A percentile compares a stretch with the other conserved stretches of the same genome.
These are phyloP conservation scores for Podaxis sp. DNA, from an alignment of 768 basidiomycete genomes.

Conservation along the genomic window DNA sequence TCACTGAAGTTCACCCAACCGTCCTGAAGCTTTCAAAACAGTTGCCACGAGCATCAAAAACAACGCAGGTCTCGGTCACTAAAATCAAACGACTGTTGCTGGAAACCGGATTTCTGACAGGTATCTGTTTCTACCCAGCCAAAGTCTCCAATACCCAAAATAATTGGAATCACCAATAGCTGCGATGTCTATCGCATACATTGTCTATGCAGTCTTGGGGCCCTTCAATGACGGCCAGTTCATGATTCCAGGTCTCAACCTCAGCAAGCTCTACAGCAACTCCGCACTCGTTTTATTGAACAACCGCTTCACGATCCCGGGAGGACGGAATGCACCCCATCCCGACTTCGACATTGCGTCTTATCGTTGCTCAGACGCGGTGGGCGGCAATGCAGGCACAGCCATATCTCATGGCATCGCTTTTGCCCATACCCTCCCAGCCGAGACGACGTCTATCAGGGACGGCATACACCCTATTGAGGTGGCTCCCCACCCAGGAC, in stretches of 20 bases:
- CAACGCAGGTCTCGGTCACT: neutral
- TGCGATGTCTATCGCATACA: neutral
- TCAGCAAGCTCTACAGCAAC: conserved; percentile 9
- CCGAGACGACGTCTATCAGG: neutral
- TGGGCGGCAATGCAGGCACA: neutral
- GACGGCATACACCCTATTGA: neutral
- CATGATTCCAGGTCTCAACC: conserved; percentile 5
- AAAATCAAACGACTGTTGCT: conserved; percentile 8
- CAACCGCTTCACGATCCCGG: conserved; percentile 6
- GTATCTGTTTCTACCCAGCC: neutral
- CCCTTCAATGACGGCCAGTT: neutral
- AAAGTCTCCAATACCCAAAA: neutral
- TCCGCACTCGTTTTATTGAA: conserved; percentile 6
- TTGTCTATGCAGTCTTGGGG: neutral
- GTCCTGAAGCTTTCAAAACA: neutral
- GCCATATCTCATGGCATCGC: neutral
- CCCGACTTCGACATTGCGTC: neutral
- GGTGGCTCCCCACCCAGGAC: neutral
- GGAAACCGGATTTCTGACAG: conserved; percentile 9
- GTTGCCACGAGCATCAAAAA: neutral
- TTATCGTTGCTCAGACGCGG: neutral
- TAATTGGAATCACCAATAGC: neutral
- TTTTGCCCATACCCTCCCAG: neutral
- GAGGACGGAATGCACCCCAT: conserved; percentile 3
- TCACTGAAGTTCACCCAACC: neutral